Conservation (phyloP, 768 basidiomycete species). For the Leccinum imitatum region DNA sequence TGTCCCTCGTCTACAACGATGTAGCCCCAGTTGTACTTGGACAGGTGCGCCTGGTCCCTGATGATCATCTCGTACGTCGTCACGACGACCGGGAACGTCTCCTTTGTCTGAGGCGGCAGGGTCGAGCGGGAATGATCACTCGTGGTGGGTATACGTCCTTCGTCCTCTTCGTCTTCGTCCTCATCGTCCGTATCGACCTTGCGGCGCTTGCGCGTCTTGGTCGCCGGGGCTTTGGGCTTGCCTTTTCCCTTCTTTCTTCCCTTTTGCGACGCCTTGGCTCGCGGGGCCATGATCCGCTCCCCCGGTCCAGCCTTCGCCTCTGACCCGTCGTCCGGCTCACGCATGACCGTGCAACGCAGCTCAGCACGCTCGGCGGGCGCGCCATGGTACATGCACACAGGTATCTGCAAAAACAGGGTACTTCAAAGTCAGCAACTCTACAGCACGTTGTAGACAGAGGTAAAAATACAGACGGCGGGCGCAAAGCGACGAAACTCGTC, state of each 20-base stretch:
- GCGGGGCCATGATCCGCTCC: conserved; percentile 26
- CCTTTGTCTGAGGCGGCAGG: conserved; percentile 23
- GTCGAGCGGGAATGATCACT: conserved; percentile 13
- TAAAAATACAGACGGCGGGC: conserved; percentile 58
- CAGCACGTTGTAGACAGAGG: background rate
- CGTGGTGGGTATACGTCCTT: conserved; percentile 20
- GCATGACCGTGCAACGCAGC: conserved; percentile 64
- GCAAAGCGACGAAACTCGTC: conserved; percentile 85
- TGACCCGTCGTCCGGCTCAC: conserved; percentile 30
- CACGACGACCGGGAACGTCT: conserved; percentile 73
- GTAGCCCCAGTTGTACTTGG: conserved; percentile 78
- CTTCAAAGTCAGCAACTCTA: background rate
- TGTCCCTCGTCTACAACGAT: conserved; percentile 98
- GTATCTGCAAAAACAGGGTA: conserved; percentile 51
- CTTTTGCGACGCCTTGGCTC: conserved; percentile 18
- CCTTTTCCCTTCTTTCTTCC: conserved; percentile 16
- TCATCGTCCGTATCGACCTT: conserved; percentile 13
- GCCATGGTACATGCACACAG: conserved; percentile 91
- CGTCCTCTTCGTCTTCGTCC: conserved; percentile 18
- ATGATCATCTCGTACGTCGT: conserved; percentile 96
- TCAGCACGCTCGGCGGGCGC: conserved; percentile 77
- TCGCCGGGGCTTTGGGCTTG: conserved; percentile 14
- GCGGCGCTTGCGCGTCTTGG: conserved; percentile 17
- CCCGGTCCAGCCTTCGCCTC: conserved; percentile 21
- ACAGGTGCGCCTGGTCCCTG: conserved; percentile 67